Evolutionary conservation across 371 early-diverging fungal genomes (phyloP).

Genomic region (Apophysomyces trapeziformis): DNA sequence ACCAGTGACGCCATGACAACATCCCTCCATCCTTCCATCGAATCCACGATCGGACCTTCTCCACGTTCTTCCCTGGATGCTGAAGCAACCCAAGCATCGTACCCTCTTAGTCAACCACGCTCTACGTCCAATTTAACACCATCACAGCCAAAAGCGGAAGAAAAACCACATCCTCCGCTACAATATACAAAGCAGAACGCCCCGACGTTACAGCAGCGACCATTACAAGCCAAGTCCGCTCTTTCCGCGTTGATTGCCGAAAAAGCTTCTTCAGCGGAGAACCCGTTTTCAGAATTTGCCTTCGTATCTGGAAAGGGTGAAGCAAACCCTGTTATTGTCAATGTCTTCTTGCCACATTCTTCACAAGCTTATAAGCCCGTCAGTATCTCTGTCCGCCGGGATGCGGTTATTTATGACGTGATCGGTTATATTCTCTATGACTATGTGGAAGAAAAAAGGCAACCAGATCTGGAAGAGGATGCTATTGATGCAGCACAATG

Average conservation of each 20-base stretch:
- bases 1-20: slow-evolving; percentile 20
- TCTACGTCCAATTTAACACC: slow-evolving; percentile 6
- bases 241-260: slow-evolving; percentile 68
- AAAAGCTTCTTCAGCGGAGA: slow-evolving; percentile 63
- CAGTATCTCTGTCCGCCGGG: slow-evolving; percentile 73
- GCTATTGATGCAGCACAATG: slow-evolving; percentile 74
- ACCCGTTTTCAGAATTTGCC: slow-evolving; percentile 77
- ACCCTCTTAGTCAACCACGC: slow-evolving; percentile 10
- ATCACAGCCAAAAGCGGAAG: slow-evolving; percentile 7
- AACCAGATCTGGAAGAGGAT: slow-evolving; percentile 68
- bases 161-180: slow-evolving; percentile 11
- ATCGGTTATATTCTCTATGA: slow-evolving; percentile 34
- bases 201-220: slow-evolving; percentile 1
- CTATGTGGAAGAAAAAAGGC: slow-evolving; percentile 41
- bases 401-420: slow-evolving; percentile 86
- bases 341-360: slow-evolving; percentile 67
- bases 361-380: slow-evolving; percentile 62
- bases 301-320: slow-evolving; percentile 69
- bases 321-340: slow-evolving; percentile 60
- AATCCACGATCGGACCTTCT: slow-evolving; percentile 49
- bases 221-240: slow-evolving; percentile 43
- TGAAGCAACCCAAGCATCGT: slow-evolving; percentile 21
- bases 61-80: slow-evolving; percentile 42
- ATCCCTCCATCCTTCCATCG: slow-evolving; percentile 47
- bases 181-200: slow-evolving; percentile 12